Evolutionary conservation across 345 rosid species (phyloP).

Genomic region (Cochlearia excelsa): DNA sequence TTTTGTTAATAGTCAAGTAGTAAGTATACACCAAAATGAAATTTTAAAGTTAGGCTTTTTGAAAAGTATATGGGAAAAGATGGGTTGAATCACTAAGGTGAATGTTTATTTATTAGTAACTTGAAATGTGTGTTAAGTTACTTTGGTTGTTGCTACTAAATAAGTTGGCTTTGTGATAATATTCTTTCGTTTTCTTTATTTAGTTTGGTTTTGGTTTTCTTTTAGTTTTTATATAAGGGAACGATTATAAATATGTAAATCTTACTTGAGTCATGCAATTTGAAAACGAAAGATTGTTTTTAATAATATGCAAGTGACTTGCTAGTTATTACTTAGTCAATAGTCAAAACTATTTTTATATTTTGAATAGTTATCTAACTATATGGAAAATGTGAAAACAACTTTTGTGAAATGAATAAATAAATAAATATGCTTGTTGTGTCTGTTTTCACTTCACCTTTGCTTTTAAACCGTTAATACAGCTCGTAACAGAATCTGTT

Average conservation of each 20-base stretch:
- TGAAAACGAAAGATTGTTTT: too few species aligned
- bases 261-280: too few species aligned
- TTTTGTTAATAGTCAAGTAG: conserved; percentile 23
- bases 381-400: conserved; percentile 7
- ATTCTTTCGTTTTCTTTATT: too few species aligned
- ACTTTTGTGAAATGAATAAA: background rate
- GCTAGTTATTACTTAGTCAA: conserved; percentile 2
- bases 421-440: background rate
- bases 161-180: conserved; percentile 7
- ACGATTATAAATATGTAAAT: too few species aligned
- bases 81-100: background rate
- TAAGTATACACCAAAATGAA: conserved; percentile 19
- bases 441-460: conserved; percentile 6
- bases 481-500: background rate
- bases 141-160: conserved; percentile 26
- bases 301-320: background rate
- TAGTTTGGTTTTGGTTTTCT: too few species aligned
- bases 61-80: conserved; percentile 3
- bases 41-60: conserved; percentile 3
- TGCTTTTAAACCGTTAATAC: conserved; percentile 1
- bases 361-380: background rate
- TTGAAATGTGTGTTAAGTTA: conserved; percentile 2
- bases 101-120: conserved; percentile 18
- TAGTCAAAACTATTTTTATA: background rate
- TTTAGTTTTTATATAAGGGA: too few species aligned